Evolutionary conservation across 345 rosid species (phyloP).

Genomic region (Hibiscus trionum): DNA sequence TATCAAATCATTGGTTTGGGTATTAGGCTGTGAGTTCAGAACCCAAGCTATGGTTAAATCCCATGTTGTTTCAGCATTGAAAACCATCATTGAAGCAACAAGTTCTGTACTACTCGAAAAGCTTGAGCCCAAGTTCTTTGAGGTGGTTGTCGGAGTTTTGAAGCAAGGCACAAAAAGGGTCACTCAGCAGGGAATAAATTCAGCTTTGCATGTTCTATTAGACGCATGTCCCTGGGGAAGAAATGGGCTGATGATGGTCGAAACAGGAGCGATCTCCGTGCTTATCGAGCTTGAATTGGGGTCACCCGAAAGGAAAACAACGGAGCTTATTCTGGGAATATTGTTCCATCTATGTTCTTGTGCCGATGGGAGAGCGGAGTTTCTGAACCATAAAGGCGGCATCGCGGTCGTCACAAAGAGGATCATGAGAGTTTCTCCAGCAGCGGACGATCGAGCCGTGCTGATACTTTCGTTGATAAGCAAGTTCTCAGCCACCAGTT

Average conservation of each 20-base stretch:
- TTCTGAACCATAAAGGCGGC: constrained; percentile 44
- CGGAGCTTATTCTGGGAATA: constrained; percentile 51
- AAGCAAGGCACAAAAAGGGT: constrained; percentile 13
- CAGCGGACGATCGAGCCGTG: constrained; percentile 48
- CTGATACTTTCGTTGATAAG: constrained; percentile 38
- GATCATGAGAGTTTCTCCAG: constrained; percentile 42
- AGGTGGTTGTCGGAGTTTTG: constrained; percentile 33
- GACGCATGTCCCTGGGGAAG: constrained; percentile 45
- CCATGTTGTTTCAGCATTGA: constrained; percentile 32
- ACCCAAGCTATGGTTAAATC: constrained; percentile 27
- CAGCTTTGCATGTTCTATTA: constrained; percentile 40
- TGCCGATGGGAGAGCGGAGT: constrained; percentile 62
- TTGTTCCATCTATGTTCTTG: constrained; percentile 53
- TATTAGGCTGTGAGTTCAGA: constrained; percentile 27
- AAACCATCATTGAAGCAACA: constrained; percentile 28
- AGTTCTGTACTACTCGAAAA: constrained; percentile 35
- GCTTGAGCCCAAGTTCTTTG: constrained; percentile 37
- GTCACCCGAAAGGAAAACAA: constrained; percentile 30
- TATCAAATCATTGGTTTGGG: constrained; percentile 44
- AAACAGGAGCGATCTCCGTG: constrained; percentile 41
- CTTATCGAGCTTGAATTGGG: constrained; percentile 65
- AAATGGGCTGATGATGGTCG: constrained; percentile 47
- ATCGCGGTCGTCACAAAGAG: constrained; percentile 51
- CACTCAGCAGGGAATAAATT: constrained; percentile 38
- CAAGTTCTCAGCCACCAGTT: constrained; percentile 34